A percentile compares a stretch with the other conserved stretches of the same genome.
These are phyloP conservation scores for Eutrema japonicum DNA, from an alignment of 345 rosid genomes.

Conservation along the genomic window DNA sequence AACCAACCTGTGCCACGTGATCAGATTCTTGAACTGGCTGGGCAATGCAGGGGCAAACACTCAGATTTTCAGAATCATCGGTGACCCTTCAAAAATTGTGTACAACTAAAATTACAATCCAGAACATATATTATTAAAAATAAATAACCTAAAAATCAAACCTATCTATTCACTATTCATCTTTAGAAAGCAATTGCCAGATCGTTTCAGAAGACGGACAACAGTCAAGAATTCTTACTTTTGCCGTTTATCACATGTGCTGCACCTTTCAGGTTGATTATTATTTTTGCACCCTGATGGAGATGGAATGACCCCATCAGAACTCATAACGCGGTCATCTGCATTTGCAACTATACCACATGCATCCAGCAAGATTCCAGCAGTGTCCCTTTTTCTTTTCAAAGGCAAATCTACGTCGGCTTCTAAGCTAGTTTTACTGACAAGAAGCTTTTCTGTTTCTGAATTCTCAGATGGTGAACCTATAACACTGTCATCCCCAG, in stretches of 20 bases:
- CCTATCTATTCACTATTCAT: constrained; percentile 17
- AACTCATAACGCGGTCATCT: constrained; percentile 38
- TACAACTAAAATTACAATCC: constrained; percentile 31
- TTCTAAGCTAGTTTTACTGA: constrained; percentile 45
- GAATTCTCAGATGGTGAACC: constrained; percentile 34
- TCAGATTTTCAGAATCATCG: constrained; percentile 36
- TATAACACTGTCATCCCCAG: background rate
- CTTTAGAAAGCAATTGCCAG: constrained; percentile 33
- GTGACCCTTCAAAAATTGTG: constrained; percentile 48
- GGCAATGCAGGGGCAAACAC: constrained; percentile 44
- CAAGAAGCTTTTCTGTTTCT: constrained; percentile 36
- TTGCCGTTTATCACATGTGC: constrained; percentile 48
- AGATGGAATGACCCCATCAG: constrained; percentile 37
- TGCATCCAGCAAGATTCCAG: constrained; percentile 44
- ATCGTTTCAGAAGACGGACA: constrained; percentile 13
- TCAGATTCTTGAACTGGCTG: constrained; percentile 40
- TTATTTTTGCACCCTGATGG: constrained; percentile 36
- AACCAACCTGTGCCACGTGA: constrained; percentile 47
- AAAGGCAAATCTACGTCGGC: constrained; percentile 34
- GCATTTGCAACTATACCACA: constrained; percentile 38
- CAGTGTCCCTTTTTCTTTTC: constrained; percentile 53
- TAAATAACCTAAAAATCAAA: background rate
- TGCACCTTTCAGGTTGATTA: constrained; percentile 44
- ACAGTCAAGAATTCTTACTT: constrained; percentile 50
- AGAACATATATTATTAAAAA: background rate